These are phyloP conservation scores for Boletus pseudopeckii DNA, from an alignment of 768 basidiomycete genomes.

Conservation along the genomic window DNA sequence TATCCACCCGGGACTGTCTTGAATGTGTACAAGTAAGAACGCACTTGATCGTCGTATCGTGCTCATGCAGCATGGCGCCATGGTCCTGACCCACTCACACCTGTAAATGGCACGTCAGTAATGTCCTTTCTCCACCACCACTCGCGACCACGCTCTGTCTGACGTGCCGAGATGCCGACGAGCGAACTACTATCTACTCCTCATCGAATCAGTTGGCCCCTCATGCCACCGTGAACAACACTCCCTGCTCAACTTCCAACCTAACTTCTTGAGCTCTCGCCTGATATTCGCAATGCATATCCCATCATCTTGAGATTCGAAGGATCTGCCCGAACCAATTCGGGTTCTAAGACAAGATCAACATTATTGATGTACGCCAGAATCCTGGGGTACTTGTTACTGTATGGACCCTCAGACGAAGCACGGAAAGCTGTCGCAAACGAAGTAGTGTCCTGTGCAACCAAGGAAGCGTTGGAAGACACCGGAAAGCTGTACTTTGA, in stretches of 20 bases:
- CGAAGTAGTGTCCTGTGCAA: not conserved
- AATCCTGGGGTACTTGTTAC: not conserved
- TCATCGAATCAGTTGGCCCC: too few species aligned
- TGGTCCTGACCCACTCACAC: too few species aligned
- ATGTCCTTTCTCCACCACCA: too few species aligned
- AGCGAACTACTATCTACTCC: too few species aligned
- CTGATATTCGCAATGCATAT: not conserved
- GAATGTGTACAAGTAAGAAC: too few species aligned
- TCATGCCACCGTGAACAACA: not conserved
- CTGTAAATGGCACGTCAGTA: too few species aligned
- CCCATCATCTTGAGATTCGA: not conserved
- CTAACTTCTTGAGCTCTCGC: not conserved
- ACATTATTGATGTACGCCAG: not conserved
- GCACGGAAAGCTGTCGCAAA: not conserved
- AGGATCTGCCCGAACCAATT: not conserved
- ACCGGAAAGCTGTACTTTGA: not conserved
- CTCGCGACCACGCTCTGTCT: too few species aligned
- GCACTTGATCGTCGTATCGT: too few species aligned
- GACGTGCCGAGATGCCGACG: too few species aligned
- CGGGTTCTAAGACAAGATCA: not conserved
- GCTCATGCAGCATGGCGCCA: too few species aligned
- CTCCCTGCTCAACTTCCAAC: not conserved
- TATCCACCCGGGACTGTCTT: too few species aligned
- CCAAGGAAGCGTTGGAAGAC: not conserved
- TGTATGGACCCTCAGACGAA: not conserved